Evolutionary conservation across 495 filamentous ascomycete genomes (phyloP), one percentile per base, ranked within the genome.

Genomic region (Penicillium alfredii): DNA sequence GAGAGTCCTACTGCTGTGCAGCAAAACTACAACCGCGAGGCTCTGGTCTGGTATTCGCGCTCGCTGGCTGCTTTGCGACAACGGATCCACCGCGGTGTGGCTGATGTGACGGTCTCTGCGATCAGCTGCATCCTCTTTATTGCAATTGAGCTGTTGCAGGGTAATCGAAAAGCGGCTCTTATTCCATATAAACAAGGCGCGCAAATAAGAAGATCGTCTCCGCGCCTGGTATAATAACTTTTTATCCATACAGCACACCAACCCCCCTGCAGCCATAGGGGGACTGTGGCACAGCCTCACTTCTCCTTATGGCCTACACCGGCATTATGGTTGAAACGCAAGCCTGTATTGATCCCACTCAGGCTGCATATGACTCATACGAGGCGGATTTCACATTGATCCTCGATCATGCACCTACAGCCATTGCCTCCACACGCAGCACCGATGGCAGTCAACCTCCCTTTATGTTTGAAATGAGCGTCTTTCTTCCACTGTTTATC

Each of bases 51-150:
- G 65, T 77, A 69, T 66, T 42, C 68, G 52, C 58, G 68, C 56
- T 46, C 61, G 60, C 21, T 73, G 68, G 47, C 66, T 38, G 14
- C 40, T 52, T 6, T 63, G 44, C 43, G 41, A 40, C 35, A 51
- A 56, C 40, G 47, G 32, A 43, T 54, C 41, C 35, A 53, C 35
- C 48, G 44, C 40, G 49, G 58, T 35, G 25, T 47, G 4, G 36
- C 47, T 1, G 54, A 67, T 36, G 40, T 64, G 30, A 49, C 56
- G 17, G 42, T 72, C 10, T 67, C 66, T 1, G 49, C 73, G 8
- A 52, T 74, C 8, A 70, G 62, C 13, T 75, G 71, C 34, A 47
- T 75, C 8, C 55, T 76, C n/a, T 76, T 73, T 35, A 59, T 73
- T n/a, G 72, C 63, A 28, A 68, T 75, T 28, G 72, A 75, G 49